phyloP scores from a whole-genome alignment of 2,329 filamentous ascomycete species.

The Huntiella moniliformis region DNA sequence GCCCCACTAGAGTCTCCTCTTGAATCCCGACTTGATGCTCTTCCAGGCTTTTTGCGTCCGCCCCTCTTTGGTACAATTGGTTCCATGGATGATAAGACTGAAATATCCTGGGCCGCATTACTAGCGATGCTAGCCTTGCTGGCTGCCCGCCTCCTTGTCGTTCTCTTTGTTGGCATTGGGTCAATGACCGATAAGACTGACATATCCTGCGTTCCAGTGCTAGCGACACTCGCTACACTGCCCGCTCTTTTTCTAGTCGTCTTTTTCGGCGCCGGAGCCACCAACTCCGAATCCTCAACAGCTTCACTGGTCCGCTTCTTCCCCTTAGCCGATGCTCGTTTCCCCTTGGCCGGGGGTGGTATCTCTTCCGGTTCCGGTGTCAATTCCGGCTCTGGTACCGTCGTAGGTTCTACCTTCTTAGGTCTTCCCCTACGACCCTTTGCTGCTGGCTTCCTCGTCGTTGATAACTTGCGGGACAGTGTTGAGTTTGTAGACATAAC shows the following conservation, averaged over 20 bases:
- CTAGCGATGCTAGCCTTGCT: no score
- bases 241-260: constrained; percentile 32
- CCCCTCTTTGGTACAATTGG: constrained; percentile 14
- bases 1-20: constrained; percentile 21
- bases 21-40: constrained; percentile 18
- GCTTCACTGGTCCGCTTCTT: constrained; percentile 47
- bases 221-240: constrained; percentile 21
- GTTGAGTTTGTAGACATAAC: constrained; percentile 36
- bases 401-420: constrained; percentile 27
- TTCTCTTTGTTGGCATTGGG: not conserved
- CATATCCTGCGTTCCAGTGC: no score
- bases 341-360: constrained; percentile 17
- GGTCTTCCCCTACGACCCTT: constrained; percentile 23
- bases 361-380: not conserved
- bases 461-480: constrained; percentile 20
- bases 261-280: constrained; percentile 39
- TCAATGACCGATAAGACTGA: not conserved
- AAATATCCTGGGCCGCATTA: no score
- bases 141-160: constrained; percentile 1
- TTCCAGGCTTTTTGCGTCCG: constrained; percentile 25
- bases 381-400: constrained; percentile 22
- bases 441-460: constrained; percentile 32
- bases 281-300: constrained; percentile 29
- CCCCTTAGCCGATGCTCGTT: constrained; percentile 22
- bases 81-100: no score